Evolutionary conservation across 805 yeast species (phyloP).

Genomic region (Candida sonorensis): DNA sequence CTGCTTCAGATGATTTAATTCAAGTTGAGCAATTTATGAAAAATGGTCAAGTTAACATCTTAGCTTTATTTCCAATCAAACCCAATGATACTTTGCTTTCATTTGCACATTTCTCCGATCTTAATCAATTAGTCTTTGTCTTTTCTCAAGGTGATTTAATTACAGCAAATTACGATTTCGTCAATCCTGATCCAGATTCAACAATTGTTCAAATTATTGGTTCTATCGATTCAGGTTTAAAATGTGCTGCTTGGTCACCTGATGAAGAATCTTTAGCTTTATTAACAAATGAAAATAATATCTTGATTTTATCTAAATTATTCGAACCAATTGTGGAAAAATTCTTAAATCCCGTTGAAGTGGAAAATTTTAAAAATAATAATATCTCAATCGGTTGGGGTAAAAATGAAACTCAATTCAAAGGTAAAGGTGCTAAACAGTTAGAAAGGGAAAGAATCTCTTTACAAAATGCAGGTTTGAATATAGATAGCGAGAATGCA

Average conservation of each 20-base stretch:
- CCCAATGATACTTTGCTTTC: slow-evolving; percentile 39
- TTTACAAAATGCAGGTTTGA: slow-evolving; percentile 60
- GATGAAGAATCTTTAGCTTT: slow-evolving; percentile 83
- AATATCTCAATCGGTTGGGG: slow-evolving; percentile 99
- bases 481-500: slow-evolving; percentile 47
- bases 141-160: slow-evolving; percentile 72
- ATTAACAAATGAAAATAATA: slow-evolving; percentile 52
- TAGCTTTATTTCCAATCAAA: slow-evolving; percentile 56
- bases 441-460: slow-evolving; percentile 56
- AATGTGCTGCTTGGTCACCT: slow-evolving; percentile 77
- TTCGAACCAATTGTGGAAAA: slow-evolving; percentile 77
- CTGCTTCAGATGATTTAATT: slow-evolving; percentile 47
- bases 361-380: slow-evolving; percentile 55
- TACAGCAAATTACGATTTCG: slow-evolving; percentile 52
- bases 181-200: slow-evolving; percentile 38
- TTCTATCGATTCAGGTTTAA: slow-evolving; percentile 67
- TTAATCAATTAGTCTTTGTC: slow-evolving; percentile 58
- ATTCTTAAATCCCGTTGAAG: slow-evolving; percentile 51
- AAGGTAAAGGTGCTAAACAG: slow-evolving; percentile 86
- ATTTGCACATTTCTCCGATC: slow-evolving; percentile 65
- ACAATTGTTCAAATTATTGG: slow-evolving; percentile 75
- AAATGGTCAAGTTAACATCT: slow-evolving; percentile 46
- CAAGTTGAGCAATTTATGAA: slow-evolving; percentile 77
- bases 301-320: slow-evolving; percentile 62
- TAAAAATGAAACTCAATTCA: slow-evolving; percentile 90